Conservation (phyloP, 179 eudicot species). For the Monotropa hypopitys region DNA sequence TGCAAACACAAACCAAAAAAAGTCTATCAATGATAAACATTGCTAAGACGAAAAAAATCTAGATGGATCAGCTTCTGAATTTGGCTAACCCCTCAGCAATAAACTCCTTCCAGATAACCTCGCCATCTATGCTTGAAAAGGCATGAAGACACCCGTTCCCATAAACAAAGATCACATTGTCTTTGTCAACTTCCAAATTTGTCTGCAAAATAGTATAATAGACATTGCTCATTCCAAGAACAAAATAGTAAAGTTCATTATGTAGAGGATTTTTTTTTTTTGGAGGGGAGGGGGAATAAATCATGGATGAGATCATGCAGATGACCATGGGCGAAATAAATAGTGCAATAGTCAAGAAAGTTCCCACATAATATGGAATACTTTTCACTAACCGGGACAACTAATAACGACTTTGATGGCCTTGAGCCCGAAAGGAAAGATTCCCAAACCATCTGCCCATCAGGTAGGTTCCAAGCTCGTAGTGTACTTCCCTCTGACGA, state of each 20-base stretch:
- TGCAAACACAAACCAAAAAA: slow-evolving; percentile 31
- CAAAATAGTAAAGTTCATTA: neutral
- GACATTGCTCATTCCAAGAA: neutral
- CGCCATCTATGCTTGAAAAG: slow-evolving; percentile 88
- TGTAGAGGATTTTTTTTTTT: neutral
- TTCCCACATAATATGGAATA: neutral
- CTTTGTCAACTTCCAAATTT: slow-evolving; percentile 60
- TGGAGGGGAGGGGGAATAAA: no score
- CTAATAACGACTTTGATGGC: slow-evolving; percentile 53
- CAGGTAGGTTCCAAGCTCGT: slow-evolving; percentile 99
- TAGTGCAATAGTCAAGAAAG: neutral
- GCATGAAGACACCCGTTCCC: slow-evolving; percentile 71
- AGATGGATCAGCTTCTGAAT: slow-evolving; percentile 5
- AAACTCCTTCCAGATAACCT: slow-evolving; percentile 65
- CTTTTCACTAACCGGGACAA: slow-evolving; percentile 55
- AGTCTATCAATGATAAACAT: neutral
- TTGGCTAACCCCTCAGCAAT: slow-evolving; percentile 50
- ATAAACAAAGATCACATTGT: slow-evolving; percentile 52
- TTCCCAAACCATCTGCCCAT: slow-evolving; percentile 99
- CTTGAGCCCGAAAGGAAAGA: slow-evolving; percentile 51
- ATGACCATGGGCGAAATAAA: neutral
- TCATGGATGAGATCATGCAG: neutral
- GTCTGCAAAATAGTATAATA: slow-evolving; percentile 28
- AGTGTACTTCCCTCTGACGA: slow-evolving; percentile 75
- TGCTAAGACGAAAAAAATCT: slow-evolving; percentile 5